Conservation (phyloP, 148 eudicot species). For the Pharnaceum exiguum region DNA sequence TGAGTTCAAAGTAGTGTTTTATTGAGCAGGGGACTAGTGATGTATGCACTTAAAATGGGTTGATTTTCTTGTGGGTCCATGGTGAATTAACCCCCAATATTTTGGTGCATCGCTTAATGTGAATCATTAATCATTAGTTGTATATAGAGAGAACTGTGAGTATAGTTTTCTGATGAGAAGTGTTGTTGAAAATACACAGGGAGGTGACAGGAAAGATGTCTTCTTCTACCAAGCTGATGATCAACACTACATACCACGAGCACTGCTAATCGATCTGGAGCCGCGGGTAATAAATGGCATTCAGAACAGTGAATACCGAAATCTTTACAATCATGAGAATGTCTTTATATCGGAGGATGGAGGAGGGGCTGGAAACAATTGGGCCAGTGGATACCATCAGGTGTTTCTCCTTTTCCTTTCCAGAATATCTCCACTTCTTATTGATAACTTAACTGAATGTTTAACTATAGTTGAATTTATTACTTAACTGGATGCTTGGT, state of each 20-base stretch:
- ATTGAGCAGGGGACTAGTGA: no score
- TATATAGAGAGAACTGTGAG: background rate
- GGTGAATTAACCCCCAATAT: no score
- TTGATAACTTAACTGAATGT: slow-evolving; percentile 1
- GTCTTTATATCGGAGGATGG: slow-evolving; percentile 81
- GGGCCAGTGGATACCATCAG: slow-evolving; percentile 99
- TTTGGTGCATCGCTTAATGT: background rate
- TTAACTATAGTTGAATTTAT: no score
- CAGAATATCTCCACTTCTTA: background rate
- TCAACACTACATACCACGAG: slow-evolving; percentile 92
- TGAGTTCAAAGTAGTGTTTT: no score
- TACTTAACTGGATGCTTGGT: no score
- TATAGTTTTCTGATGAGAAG: no score
- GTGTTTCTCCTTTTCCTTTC: slow-evolving; percentile 24
- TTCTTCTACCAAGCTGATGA: slow-evolving; percentile 99
- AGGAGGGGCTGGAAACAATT: slow-evolving; percentile 98
- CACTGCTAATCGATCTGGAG: slow-evolving; percentile 93
- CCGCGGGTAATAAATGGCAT: slow-evolving; percentile 96
- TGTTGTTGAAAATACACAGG: slow-evolving; percentile 63
- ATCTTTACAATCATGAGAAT: slow-evolving; percentile 94
- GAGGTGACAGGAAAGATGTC: slow-evolving; percentile 98
- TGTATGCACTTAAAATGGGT: no score
- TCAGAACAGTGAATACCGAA: slow-evolving; percentile 88
- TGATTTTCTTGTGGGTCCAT: no score
- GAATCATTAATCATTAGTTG: background rate